These are phyloP conservation scores for Castanopsis chinensis DNA, from an alignment of 306 rosid genomes.

Conservation along the genomic window DNA sequence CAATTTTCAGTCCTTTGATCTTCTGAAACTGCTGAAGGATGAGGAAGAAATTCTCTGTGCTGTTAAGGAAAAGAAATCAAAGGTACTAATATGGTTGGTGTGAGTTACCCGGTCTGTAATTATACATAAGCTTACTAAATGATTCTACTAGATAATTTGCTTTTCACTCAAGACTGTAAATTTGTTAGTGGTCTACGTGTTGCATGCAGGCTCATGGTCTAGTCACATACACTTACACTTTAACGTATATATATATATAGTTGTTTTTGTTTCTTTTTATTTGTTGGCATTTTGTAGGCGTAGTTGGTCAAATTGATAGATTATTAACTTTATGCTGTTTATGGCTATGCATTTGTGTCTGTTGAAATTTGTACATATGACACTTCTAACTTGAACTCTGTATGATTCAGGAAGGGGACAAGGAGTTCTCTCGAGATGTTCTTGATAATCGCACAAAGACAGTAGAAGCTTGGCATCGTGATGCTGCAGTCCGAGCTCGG, in stretches of 20 bases:
- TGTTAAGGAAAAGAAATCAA: constrained; percentile 63
- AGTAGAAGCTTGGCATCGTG: constrained; percentile 86
- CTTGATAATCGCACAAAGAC: constrained; percentile 79
- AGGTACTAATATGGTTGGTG: constrained; percentile 49
- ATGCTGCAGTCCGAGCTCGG: constrained; percentile 58
- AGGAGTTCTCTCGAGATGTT: constrained; percentile 60
- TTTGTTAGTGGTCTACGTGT: background rate
- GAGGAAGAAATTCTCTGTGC: constrained; percentile 89
- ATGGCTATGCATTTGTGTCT: background rate
- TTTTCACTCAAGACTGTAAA: background rate
- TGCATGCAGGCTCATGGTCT: background rate
- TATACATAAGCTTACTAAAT: background rate
- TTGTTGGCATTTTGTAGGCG: background rate
- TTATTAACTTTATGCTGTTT: background rate
- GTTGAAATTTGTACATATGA: background rate
- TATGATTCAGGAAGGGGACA: constrained; percentile 66
- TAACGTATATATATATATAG: background rate
- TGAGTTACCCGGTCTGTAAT: background rate
- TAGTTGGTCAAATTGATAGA: background rate
- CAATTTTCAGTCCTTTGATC: constrained; percentile 66
- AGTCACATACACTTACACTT: background rate
- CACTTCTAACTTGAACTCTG: background rate
- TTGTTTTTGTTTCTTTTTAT: background rate
- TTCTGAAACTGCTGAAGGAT: constrained; percentile 80
- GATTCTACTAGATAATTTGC: background rate